Base-by-base conservation (phyloP, 2,329 filamentous ascomycete genomes). In the Tolypocladium ophioglossoides region DNA sequence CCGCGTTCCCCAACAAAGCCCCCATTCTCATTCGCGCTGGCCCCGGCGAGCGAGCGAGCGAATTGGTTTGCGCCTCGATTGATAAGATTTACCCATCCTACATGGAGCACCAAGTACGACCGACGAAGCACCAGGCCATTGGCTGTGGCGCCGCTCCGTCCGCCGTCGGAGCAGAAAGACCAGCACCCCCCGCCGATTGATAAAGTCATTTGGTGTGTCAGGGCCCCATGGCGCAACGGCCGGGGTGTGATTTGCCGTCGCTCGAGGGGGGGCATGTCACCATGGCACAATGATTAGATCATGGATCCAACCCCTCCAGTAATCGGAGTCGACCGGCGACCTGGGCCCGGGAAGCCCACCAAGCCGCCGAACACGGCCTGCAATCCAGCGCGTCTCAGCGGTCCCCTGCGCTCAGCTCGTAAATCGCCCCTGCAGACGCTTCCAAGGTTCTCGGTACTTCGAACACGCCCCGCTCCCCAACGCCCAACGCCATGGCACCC, bases 211-310 rank as follows among this genome's bases (percentile, higher is more conserved):
- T n/a, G 27, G 48, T 46, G 27, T 16, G 41, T 46, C 32, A 49
- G 10, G 18, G 8, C 47, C 35, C 14, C 32, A 30, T 51, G 49
- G 49, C 49, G 49, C 27, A 51, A 38, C 35, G 0, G 20, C 20
- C 14, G 16, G 3, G n/a, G 12, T 20, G 37, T 51, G 35, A 51
- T 51, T 51, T 30, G 49, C 37, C 14, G 49, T 3, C 49, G 10
- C 4, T 3, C 3, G 14, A 6, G 16, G 3, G 44, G 10, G 22
- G 32, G 4, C 7, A n/a, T 39, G 48, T n/a, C 49, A 20, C 34
- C 4, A 27, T 39, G 34, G 34, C 49, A 39, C 34, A 30, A 51
- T 50, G 24, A 41, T 55, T 55, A 51, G 47, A 46, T 55, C 53
- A 53, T 48, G 44, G 8, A 14, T 32, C 27, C 24, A 30, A 48